Evolutionary conservation across 495 filamentous ascomycete species (phyloP).

Genomic region (Aspergillus coremiiformis): DNA sequence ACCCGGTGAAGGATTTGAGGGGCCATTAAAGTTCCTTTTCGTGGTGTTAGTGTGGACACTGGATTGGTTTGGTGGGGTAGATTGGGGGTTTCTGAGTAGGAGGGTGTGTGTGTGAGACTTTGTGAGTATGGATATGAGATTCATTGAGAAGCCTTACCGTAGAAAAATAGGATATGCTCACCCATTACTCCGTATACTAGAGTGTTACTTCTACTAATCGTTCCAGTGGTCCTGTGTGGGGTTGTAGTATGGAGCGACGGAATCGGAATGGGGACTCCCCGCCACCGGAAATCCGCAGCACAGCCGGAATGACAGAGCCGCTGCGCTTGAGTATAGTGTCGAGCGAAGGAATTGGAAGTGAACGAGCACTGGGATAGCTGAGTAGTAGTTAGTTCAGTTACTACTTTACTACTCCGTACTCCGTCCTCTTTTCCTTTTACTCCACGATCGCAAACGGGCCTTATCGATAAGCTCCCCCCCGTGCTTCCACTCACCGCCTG

Average conservation of each 20-base stretch:
- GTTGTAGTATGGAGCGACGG: too few species aligned
- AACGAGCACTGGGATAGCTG: too few species aligned
- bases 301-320: too few species aligned
- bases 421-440: too few species aligned
- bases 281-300: too few species aligned
- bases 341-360: too few species aligned
- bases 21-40: slow-evolving; percentile 58
- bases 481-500: slow-evolving; percentile 5
- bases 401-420: too few species aligned
- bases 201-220: too few species aligned
- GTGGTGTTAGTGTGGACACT: background rate
- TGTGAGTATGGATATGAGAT: background rate
- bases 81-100: background rate
- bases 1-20: slow-evolving; percentile 76
- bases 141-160: slow-evolving; percentile 30
- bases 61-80: background rate
- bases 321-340: too few species aligned
- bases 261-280: too few species aligned
- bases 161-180: slow-evolving; percentile 49
- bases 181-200: slow-evolving; percentile 27
- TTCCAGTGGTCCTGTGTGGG: too few species aligned
- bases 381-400: too few species aligned
- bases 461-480: slow-evolving; percentile 17
- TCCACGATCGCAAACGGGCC: background rate
- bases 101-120: background rate